These are phyloP conservation scores for Bremia lactucae DNA, from an alignment of 352 stramenopile genomes.

Conservation along the genomic window DNA sequence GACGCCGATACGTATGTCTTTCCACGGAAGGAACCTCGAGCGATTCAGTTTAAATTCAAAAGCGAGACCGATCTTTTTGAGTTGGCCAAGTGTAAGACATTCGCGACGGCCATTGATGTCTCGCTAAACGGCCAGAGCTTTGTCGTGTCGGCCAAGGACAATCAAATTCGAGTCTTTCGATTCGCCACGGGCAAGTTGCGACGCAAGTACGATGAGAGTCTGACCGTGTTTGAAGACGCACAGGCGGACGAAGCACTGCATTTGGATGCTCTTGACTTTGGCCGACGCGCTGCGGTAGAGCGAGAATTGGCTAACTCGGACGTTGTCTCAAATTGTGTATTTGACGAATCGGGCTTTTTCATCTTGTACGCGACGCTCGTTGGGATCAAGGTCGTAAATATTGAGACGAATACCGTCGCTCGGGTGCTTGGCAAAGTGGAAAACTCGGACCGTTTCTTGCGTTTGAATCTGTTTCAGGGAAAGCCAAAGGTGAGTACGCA, in stretches of 20 bases:
- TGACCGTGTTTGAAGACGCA: constrained; percentile 84
- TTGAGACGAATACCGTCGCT: constrained; percentile 89
- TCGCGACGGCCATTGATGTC: constrained; percentile 69
- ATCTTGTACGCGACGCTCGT: constrained; percentile 92
- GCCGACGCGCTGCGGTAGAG: constrained; percentile 76
- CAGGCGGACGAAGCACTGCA: constrained; percentile 59
- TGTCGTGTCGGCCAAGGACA: constrained; percentile 80
- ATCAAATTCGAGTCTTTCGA: constrained; percentile 85
- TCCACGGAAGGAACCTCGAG: constrained; percentile 10
- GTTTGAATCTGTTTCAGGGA: constrained; percentile 89
- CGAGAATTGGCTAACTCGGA: constrained; percentile 51
- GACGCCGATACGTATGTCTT: constrained; percentile 55
- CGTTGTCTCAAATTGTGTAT: constrained; percentile 78
- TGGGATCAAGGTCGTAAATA: constrained; percentile 95
- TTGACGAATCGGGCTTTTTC: constrained; percentile 94
- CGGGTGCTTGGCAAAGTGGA: constrained; percentile 92
- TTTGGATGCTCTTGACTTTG: constrained; percentile 84
- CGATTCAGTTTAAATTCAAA: constrained; percentile 87
- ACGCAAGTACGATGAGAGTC: constrained; percentile 84
- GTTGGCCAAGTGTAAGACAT: constrained; percentile 88
- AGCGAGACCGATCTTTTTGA: constrained; percentile 95
- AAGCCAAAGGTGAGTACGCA: constrained; percentile 94
- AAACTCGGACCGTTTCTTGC: constrained; percentile 91
- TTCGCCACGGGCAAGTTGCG: constrained; percentile 83
- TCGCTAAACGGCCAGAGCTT: constrained; percentile 61